Percentiles rank a stretch among this genome's conserved stretches.
phyloP scores from a whole-genome alignment of 1,284 basidiomycete species.

The Leucocoprinus gongylophorus region DNA sequence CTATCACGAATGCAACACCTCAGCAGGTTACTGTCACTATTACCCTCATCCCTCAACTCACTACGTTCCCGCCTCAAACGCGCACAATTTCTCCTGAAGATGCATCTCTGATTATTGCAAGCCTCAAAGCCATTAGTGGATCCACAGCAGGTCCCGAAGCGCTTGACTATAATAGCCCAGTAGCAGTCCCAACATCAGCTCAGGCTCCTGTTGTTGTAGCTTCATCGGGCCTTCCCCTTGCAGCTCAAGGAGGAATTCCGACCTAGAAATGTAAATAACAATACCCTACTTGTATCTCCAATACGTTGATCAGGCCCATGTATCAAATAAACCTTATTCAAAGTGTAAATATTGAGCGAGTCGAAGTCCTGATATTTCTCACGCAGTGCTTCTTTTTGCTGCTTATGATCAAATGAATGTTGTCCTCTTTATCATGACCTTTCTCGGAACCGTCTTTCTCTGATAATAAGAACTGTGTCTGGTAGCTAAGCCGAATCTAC shows the following conservation, averaged over 20 bases:
- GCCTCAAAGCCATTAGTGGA: slow-evolving; percentile 25
- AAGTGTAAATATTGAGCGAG: background rate
- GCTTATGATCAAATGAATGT: background rate
- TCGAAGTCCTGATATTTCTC: background rate
- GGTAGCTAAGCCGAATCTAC: background rate
- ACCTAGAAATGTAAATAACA: background rate
- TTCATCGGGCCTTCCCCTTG: background rate
- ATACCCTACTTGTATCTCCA: background rate
- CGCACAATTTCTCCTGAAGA: slow-evolving; percentile 37
- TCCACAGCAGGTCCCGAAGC: slow-evolving; percentile 5
- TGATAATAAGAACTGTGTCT: background rate
- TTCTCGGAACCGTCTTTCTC: background rate
- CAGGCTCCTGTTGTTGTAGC: background rate
- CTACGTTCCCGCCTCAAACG: slow-evolving; percentile 30
- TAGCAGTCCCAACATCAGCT: background rate
- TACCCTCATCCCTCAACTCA: slow-evolving; percentile 16
- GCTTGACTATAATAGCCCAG: background rate
- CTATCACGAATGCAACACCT: background rate
- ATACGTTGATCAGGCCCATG: background rate
- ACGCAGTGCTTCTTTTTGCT: slow-evolving; percentile 2
- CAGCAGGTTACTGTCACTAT: slow-evolving; percentile 11
- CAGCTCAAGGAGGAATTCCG: background rate
- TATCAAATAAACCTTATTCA: background rate
- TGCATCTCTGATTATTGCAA: slow-evolving; percentile 36
- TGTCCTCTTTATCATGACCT: background rate